These are phyloP conservation scores for Senecio squalidus DNA, from an alignment of 140 eudicot species.

Conservation along the genomic window DNA sequence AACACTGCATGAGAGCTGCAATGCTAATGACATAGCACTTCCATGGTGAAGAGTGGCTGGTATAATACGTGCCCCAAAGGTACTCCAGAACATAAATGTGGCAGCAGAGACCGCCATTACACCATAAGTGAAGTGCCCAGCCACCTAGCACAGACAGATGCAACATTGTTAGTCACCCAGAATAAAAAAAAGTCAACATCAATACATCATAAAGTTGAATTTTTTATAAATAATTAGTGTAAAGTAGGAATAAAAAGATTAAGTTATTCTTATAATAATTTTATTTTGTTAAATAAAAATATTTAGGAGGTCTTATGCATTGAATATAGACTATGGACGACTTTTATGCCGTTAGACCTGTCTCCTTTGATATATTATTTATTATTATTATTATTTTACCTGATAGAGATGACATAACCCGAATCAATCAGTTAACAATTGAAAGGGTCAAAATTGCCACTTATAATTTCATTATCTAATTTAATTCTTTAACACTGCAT, in stretches of 20 bases:
- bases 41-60: conserved; percentile 74
- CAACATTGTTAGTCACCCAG: conserved; percentile 1
- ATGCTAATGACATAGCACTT: conserved; percentile 81
- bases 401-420: no score
- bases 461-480: background rate
- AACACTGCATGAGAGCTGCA: conserved; percentile 99
- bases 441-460: no score
- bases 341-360: no score
- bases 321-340: no score
- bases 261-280: no score
- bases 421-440: no score
- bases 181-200: background rate
- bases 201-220: background rate
- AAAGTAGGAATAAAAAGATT: no score
- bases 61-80: conserved; percentile 67
- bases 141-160: conserved; percentile 48
- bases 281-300: no score
- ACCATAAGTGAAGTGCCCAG: conserved; percentile 97
- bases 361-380: no score
- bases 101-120: conserved; percentile 98
- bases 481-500: background rate
- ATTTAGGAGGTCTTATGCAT: no score
- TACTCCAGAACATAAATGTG: conserved; percentile 89
- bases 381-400: no score
- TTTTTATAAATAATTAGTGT: no score